These are phyloP conservation scores for Paramecium octaurelia DNA, from an alignment of 73 alveolate genomes.

Conservation along the genomic window DNA sequence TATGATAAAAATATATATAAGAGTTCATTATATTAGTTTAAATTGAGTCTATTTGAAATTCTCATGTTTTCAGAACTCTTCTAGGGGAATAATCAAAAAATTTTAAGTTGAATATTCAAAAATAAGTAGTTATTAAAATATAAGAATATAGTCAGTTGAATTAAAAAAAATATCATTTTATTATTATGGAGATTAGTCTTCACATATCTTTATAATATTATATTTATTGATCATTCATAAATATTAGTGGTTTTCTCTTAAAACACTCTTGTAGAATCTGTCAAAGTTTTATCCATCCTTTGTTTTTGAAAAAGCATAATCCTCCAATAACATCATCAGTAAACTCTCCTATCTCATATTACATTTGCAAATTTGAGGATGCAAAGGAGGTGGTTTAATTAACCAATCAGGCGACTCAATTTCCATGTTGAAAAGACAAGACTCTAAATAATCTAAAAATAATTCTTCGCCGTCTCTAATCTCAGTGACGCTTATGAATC, in stretches of 20 bases:
- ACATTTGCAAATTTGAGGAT: constrained; percentile 8
- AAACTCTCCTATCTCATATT: not conserved
- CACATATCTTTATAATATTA: not conserved
- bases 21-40: not conserved
- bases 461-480: constrained; percentile 51
- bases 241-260: not conserved
- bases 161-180: not conserved
- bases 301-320: not conserved
- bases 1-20: not conserved
- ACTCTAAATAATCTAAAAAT: constrained; percentile 53
- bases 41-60: not conserved
- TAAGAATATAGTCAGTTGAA: not conserved
- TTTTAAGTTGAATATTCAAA: not conserved
- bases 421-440: constrained; percentile 38
- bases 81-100: too few relatives aligned
- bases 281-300: constrained; percentile 1
- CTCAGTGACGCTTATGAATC: constrained; percentile 31
- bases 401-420: constrained; percentile 47
- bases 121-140: not conserved
- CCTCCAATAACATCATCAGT: not conserved
- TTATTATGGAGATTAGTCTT: not conserved
- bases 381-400: constrained; percentile 46
- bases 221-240: not conserved
- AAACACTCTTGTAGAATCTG: not conserved
- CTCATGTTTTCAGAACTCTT: not conserved